Base-by-base conservation (phyloP, 163 green algal genomes). In the Chloroidium sp. region DNA sequence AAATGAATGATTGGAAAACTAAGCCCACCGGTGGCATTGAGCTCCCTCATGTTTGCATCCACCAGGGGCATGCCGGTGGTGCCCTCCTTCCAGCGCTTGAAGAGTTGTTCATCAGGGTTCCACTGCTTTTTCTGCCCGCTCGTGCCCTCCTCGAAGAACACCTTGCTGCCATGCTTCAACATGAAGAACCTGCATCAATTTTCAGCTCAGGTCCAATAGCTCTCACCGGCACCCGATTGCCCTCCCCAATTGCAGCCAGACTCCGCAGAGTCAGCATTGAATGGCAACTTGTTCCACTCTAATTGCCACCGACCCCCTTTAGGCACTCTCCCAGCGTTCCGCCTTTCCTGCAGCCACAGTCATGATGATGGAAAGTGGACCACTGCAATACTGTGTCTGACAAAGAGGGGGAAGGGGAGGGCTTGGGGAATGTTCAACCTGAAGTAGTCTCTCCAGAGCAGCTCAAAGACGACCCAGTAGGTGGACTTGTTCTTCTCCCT, bases 1-100 rank as follows among this genome's bases (percentile, higher is more conserved):
- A 74, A n/a, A 12, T 36, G 36, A 36, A 36, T 36, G 36, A 36
- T 36, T 36, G 36, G 1, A 74, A 6, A 79, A 4, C 0, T 3
- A 59, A 36, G 36, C 85, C 0, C 79, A 93, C 91, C 94, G 60
- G 96, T 98, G 0, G 86, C 84, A 1, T 77, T 77, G 13, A 99
- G 86, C 89, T 99, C 96, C 0, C 96, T 85, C 96, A 99, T 98
- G 89, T 98, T 98, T 64, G 96, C 96, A 80, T 99, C 96, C 59
- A 99, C 93, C 74, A 99, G 89, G 1, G 96, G 96, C 86, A 95
- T 86, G 13, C 94, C 94, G 4, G 94, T 97, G 13, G 62, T 62
- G 79, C 78, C 94, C 87, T 91, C 85, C 62, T 82, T 81, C 94
- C 95, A 99, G 59, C 90, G 84, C 62, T 87, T 14, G 58, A 95